These are phyloP conservation scores for Penicillium sp. DNA, from an alignment of 2,329 filamentous ascomycete species.

Conservation along the genomic window DNA sequence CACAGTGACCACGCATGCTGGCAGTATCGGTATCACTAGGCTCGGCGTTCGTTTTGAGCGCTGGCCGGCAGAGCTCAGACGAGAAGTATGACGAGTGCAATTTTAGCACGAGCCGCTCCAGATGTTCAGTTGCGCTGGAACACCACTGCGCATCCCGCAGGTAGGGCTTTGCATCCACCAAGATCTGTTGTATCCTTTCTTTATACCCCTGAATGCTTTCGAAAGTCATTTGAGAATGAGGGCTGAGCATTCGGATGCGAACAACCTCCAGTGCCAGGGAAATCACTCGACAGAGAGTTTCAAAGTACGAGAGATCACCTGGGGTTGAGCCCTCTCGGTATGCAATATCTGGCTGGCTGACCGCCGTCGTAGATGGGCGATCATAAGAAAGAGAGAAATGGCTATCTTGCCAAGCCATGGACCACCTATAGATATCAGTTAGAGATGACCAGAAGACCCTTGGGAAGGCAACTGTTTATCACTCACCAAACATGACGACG, in stretches of 20 bases:
- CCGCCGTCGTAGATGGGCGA: conserved; percentile 55
- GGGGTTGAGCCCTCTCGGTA: conserved; percentile 49
- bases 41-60: conserved; percentile 54
- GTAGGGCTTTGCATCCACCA: conserved; percentile 58
- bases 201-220: conserved; percentile 57
- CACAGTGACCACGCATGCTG: conserved; percentile 53
- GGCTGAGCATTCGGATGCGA: conserved; percentile 54
- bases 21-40: conserved; percentile 39
- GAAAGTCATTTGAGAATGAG: conserved; percentile 54
- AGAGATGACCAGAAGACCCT: not conserved
- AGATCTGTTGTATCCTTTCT: conserved; percentile 56
- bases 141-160: conserved; percentile 53
- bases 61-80: conserved; percentile 61
- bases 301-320: conserved; percentile 56
- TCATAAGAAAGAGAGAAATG: conserved; percentile 64
- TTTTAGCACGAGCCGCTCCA: conserved; percentile 61
- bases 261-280: conserved; percentile 56
- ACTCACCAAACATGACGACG: conserved; percentile 45
- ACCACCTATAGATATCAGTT: conserved; percentile 49
- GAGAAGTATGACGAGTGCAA: conserved; percentile 62
- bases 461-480: not conserved
- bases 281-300: conserved; percentile 58
- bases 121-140: conserved; percentile 47
- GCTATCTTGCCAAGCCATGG: conserved; percentile 64
- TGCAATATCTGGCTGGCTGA: conserved; percentile 52